These are phyloP conservation scores for Phycomyces blakesleeanus DNA, from an alignment of 192 early-diverging fungal species.

Conservation along the genomic window DNA sequence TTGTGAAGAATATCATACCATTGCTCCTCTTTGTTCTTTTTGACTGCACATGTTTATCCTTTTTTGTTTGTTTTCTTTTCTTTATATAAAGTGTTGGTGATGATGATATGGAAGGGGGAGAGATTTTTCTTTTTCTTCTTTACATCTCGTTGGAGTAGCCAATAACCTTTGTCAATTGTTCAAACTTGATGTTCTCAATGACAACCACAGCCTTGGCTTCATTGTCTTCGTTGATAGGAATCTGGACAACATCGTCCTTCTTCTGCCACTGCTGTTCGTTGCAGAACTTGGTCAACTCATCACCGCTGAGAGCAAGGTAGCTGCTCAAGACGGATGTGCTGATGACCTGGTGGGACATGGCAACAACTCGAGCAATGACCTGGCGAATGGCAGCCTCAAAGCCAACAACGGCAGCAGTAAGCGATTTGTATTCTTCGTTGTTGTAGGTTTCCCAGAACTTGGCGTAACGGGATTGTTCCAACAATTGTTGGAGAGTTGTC, in stretches of 20 bases:
- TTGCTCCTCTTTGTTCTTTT: too few relatives aligned
- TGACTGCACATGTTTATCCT: neutral
- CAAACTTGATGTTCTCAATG: conserved; percentile 87
- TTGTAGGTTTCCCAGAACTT: conserved; percentile 68
- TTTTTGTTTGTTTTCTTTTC: neutral
- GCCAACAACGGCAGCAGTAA: conserved; percentile 59
- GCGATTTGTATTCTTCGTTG: conserved; percentile 53
- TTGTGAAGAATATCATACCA: too few relatives aligned
- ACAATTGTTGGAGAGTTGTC: conserved; percentile 65
- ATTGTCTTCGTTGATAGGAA: conserved; percentile 82
- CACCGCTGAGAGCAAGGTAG: conserved; percentile 68
- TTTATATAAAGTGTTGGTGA: neutral
- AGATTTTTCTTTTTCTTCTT: conserved; percentile 5
- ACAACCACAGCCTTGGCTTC: conserved; percentile 81
- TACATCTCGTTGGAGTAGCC: conserved; percentile 43
- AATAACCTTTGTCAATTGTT: conserved; percentile 50
- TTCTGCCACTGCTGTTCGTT: conserved; percentile 62
- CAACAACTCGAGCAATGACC: conserved; percentile 69
- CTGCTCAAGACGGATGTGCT: conserved; percentile 46
- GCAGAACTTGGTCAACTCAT: conserved; percentile 56
- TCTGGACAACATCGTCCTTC: conserved; percentile 53
- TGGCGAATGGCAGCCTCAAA: conserved; percentile 74
- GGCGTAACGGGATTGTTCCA: conserved; percentile 73
- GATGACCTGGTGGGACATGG: conserved; percentile 83
- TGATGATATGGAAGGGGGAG: too few relatives aligned